Percentiles rank a stretch among this genome's conserved stretches.
phyloP scores from a whole-genome alignment of 768 basidiomycete species.

The Boletus pseudo-olivaceus region DNA sequence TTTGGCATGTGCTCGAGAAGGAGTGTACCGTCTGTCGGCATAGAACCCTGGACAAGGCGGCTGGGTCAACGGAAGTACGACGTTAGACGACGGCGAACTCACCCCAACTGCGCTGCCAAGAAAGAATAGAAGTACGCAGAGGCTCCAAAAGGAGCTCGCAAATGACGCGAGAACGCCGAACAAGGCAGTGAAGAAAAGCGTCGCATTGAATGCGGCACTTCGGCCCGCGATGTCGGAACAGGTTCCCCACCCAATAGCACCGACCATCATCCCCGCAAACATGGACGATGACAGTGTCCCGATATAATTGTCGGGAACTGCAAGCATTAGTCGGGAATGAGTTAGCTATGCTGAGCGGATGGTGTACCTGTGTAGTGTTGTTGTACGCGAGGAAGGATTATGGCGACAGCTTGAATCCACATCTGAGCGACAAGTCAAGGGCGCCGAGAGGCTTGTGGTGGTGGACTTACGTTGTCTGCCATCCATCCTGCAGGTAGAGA shows the following conservation, averaged over 20 bases:
- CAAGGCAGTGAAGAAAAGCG: slow-evolving; percentile 83
- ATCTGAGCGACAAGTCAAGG: slow-evolving; percentile 52
- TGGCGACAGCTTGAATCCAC: slow-evolving; percentile 91
- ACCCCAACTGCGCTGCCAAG: slow-evolving; percentile 94
- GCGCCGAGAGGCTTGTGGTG: not conserved
- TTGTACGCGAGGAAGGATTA: slow-evolving; percentile 95
- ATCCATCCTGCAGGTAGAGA: slow-evolving; percentile 64
- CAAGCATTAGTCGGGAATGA: slow-evolving; percentile 17
- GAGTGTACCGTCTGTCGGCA: slow-evolving; percentile 96
- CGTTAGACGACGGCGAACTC: slow-evolving; percentile 27
- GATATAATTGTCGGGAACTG: slow-evolving; percentile 73
- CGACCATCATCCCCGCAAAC: slow-evolving; percentile 98
- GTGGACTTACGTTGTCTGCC: slow-evolving; percentile 76
- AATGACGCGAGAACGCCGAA: slow-evolving; percentile 84
- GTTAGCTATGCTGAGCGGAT: slow-evolving; percentile 1
- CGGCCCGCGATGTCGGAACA: slow-evolving; percentile 91
- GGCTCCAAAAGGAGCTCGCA: slow-evolving; percentile 57
- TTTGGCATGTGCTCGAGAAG: slow-evolving; percentile 91
- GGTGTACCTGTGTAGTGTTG: slow-evolving; percentile 72
- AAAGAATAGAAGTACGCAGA: slow-evolving; percentile 80
- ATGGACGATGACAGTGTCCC: slow-evolving; percentile 83
- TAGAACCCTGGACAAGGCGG: slow-evolving; percentile 62
- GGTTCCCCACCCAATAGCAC: slow-evolving; percentile 88
- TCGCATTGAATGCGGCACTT: slow-evolving; percentile 87
- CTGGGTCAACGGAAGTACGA: not conserved